Evolutionary conservation across 495 filamentous ascomycete genomes (phyloP).

Genomic region (Astrocystis sublimbata): DNA sequence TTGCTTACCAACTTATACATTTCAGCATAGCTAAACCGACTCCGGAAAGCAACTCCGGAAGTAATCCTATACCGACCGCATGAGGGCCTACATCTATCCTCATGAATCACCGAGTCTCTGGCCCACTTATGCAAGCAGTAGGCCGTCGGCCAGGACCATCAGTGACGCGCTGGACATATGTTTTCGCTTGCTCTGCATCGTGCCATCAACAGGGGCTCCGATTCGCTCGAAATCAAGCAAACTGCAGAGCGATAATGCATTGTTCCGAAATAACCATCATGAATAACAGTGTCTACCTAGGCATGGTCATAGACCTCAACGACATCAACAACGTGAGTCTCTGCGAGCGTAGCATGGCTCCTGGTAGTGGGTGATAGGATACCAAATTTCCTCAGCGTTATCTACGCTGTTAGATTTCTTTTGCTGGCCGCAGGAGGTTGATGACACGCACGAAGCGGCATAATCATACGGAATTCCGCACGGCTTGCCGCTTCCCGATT

Average conservation of each 20-base stretch:
- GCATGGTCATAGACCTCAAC: too few relatives aligned
- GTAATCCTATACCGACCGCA: background rate
- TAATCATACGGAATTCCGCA: background rate
- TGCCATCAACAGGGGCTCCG: too few relatives aligned
- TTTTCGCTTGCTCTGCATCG: background rate
- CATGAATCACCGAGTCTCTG: background rate
- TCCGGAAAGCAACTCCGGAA: background rate
- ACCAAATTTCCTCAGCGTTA: conserved; percentile 3
- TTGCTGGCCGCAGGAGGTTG: too few relatives aligned
- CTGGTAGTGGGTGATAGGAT: conserved; percentile 1
- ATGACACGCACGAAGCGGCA: background rate
- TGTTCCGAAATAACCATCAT: too few relatives aligned
- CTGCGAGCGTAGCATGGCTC: conserved; percentile 3
- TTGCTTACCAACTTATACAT: background rate
- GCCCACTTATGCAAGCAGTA: background rate
- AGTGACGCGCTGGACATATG: background rate
- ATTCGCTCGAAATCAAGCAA: too few relatives aligned
- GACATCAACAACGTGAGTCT: too few relatives aligned
- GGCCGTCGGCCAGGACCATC: background rate
- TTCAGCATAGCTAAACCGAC: too few relatives aligned
- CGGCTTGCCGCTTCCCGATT: background rate
- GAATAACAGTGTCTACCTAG: background rate
- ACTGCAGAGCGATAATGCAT: too few relatives aligned
- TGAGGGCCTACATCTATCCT: too few relatives aligned
- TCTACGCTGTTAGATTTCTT: conserved; percentile 1